Evolutionary conservation across 495 filamentous ascomycete species (phyloP), one percentile per base, ranked within the genome.

Genomic region (Penicillium waksmanii): DNA sequence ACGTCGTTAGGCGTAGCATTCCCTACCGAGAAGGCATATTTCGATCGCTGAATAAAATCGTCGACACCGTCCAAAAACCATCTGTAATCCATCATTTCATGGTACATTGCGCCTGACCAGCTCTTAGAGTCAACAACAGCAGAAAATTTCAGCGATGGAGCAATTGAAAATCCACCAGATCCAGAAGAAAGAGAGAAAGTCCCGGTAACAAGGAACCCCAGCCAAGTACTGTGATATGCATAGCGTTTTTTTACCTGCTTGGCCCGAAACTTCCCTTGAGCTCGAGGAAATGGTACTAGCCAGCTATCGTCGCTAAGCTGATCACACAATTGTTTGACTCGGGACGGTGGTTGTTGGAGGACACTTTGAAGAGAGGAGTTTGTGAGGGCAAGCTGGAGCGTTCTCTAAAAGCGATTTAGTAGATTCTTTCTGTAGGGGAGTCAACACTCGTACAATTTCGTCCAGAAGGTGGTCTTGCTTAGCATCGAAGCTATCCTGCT

Each of bases 381-480:
- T 23, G 40, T 33, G 25, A 56, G 34, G 40, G 42, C 48, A 56
- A 56, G 54, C 31, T 56, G 40, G 5, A 56, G 42, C 31, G 54
- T 49, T 5, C 49, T 40, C 54, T 56, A 34, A 11, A 38, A 38
- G 11, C 3, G 11, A 38, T 1, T 38, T 11, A 38, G 36, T 6
- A 38, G 10, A n/a, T 1, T n/a, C 3, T 6, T 9, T 3, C 15
- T 13, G 11, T 5, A 3, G 11, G 36, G 1, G 36, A 38, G 5
- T 38, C 5, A n/a, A 13, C 10, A 38, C 11, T 1, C 11, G 1
- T 13, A 38, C 36, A 9, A 38, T 13, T 56, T 38, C 27, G 43
- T 47, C 17, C 7, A 56, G 27, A 23, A 56, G 21, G 4, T 25
- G 40, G 36, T 56, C 54, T 56, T 47, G 54, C 38, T 48, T 56